Conservation (phyloP, 1,284 basidiomycete species). For the Cystobasidium pallidum region DNA sequence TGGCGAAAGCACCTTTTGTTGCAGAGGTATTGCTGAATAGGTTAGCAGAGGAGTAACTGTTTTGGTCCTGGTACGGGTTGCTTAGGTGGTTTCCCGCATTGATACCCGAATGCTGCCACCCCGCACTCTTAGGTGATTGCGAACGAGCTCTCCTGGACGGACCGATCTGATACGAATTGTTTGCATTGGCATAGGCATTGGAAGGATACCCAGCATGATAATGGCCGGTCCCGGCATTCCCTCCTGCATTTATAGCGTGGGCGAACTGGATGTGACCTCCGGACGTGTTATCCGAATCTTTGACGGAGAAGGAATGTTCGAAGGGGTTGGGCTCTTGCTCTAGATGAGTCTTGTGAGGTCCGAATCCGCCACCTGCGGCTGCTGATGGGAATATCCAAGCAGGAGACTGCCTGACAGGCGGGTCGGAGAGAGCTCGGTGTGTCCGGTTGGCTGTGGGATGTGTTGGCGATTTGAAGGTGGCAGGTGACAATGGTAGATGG, state of each 20-base stretch:
- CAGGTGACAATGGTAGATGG: too few species aligned
- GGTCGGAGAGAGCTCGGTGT: conserved; percentile 36
- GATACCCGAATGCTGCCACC: conserved; percentile 20
- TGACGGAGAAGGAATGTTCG: conserved; percentile 83
- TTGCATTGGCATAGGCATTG: neutral
- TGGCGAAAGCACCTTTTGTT: neutral
- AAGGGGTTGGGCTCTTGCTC: conserved; percentile 90
- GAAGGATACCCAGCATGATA: conserved; percentile 20
- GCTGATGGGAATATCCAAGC: conserved; percentile 32
- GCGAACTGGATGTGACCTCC: conserved; percentile 36
- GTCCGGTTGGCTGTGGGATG: conserved; percentile 9
- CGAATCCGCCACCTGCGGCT: conserved; percentile 7
- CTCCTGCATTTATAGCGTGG: conserved; percentile 33
- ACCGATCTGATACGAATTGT: conserved; percentile 13
- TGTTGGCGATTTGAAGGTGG: too few species aligned
- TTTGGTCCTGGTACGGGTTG: neutral
- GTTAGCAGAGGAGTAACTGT: neutral
- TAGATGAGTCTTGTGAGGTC: conserved; percentile 47
- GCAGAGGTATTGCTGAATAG: neutral
- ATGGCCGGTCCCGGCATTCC: neutral
- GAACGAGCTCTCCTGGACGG: conserved; percentile 46
- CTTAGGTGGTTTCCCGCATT: conserved; percentile 4
- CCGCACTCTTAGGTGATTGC: conserved; percentile 46
- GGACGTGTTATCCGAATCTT: conserved; percentile 54
- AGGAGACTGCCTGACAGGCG: conserved; percentile 35